Evolutionary conservation across 176 grass and related monocot species (phyloP).

Genomic region (Juncus inflexus): DNA sequence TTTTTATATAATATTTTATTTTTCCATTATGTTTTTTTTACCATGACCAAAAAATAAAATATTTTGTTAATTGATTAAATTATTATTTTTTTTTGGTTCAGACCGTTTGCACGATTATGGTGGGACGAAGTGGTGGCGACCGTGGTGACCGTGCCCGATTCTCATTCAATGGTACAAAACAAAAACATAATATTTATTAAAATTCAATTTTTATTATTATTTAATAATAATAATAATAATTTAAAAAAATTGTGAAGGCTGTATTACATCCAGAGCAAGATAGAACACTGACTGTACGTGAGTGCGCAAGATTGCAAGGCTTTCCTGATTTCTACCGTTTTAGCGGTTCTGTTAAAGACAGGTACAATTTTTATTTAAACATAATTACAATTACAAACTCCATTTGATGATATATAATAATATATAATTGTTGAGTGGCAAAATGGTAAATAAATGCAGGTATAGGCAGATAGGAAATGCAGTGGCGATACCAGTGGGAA

Average conservation of each 20-base stretch:
- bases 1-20: slow-evolving; percentile 13
- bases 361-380: slow-evolving; percentile 30
- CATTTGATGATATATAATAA: neutral
- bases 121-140: slow-evolving; percentile 94
- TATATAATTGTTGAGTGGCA: neutral
- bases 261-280: slow-evolving; percentile 88
- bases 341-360: slow-evolving; percentile 70
- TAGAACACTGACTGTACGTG: slow-evolving; percentile 68
- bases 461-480: slow-evolving; percentile 94
- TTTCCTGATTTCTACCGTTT: slow-evolving; percentile 91
- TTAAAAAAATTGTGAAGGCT: slow-evolving; percentile 47
- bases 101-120: slow-evolving; percentile 77
- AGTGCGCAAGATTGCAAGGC: slow-evolving; percentile 88
- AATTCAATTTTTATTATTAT: neutral
- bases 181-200: slow-evolving; percentile 2
- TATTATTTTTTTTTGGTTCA: slow-evolving; percentile 31
- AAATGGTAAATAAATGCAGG: slow-evolving; percentile 28
- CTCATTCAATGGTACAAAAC: slow-evolving; percentile 49
- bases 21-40: neutral
- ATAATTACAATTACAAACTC: neutral
- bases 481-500: slow-evolving; percentile 74
- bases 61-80: neutral
- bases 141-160: slow-evolving; percentile 66
- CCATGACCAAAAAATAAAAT: slow-evolving; percentile 9
- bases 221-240: neutral